Percentiles rank a stretch among this genome's conserved stretches.
Conservation (phyloP, 257 asterid genomes). For the Paulownia fortunei region DNA sequence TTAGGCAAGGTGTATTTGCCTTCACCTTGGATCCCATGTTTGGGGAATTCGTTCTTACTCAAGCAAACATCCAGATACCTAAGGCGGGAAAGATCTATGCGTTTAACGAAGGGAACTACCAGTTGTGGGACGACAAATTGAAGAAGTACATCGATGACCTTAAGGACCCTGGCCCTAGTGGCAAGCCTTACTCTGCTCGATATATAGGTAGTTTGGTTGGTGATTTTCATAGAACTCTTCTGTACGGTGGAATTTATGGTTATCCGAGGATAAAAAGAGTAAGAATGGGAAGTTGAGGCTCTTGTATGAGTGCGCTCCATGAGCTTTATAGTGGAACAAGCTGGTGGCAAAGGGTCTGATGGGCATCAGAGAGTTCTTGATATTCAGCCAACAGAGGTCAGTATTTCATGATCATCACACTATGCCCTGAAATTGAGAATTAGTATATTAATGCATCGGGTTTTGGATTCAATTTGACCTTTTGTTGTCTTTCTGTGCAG, state of each 20-base stretch:
- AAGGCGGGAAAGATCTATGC: slow-evolving; percentile 83
- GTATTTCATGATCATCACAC: not conserved
- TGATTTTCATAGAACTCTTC: slow-evolving; percentile 79
- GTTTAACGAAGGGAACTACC: slow-evolving; percentile 93
- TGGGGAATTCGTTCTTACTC: slow-evolving; percentile 89
- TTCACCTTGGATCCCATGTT: slow-evolving; percentile 89
- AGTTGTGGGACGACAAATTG: slow-evolving; percentile 83
- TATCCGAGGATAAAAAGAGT: slow-evolving; percentile 83
- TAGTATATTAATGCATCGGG: not conserved
- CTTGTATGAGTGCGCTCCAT: slow-evolving; percentile 95
- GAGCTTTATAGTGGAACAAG: slow-evolving; percentile 97
- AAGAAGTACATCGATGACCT: slow-evolving; percentile 87
- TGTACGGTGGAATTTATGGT: slow-evolving; percentile 94
- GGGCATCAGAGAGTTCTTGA: slow-evolving; percentile 80
- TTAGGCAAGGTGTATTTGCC: slow-evolving; percentile 82
- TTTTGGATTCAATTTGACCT: not conserved
- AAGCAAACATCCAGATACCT: slow-evolving; percentile 75
- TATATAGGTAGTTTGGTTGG: slow-evolving; percentile 96
- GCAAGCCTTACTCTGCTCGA: slow-evolving; percentile 91
- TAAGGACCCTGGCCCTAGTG: slow-evolving; percentile 90
- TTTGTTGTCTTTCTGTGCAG: slow-evolving; percentile 44
- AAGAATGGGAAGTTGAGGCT: slow-evolving; percentile 92
- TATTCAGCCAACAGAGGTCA: slow-evolving; percentile 85
- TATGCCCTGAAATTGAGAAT: too few relatives aligned
- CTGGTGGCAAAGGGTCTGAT: slow-evolving; percentile 95